Evolutionary conservation across 2,329 filamentous ascomycete species (phyloP).

Genomic region (Calonectria pseudoreteaudii): DNA sequence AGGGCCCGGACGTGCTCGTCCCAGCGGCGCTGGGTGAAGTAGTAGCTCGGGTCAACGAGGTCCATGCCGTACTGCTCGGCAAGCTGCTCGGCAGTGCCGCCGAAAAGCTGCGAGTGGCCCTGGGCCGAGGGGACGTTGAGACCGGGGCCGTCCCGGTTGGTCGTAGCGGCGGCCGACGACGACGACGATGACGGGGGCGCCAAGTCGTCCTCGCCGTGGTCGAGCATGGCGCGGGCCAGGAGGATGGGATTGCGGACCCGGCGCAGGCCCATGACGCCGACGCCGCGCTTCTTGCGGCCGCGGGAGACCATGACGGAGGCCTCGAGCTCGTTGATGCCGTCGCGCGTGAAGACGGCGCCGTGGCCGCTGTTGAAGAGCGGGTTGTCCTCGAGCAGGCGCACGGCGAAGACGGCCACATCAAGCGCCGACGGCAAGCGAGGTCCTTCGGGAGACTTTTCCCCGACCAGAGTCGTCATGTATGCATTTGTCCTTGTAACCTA

Average conservation of each 20-base stretch:
- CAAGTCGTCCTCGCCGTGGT: constrained; percentile 73
- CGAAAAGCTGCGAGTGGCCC: constrained; percentile 78
- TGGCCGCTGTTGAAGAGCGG: constrained; percentile 86
- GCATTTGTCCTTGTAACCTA: constrained; percentile 58
- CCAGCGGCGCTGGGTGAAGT: constrained; percentile 83
- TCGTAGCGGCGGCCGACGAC: constrained; percentile 3
- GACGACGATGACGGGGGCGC: constrained; percentile 44
- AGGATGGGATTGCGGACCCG: constrained; percentile 84
- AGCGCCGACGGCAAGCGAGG: constrained; percentile 68
- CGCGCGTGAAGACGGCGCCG: constrained; percentile 87
- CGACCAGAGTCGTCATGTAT: constrained; percentile 57
- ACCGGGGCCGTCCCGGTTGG: not conserved
- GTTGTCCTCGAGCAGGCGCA: constrained; percentile 81
- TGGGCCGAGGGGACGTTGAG: constrained; percentile 68
- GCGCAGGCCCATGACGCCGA: constrained; percentile 79
- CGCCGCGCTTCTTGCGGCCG: constrained; percentile 79
- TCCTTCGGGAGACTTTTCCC: constrained; percentile 21
- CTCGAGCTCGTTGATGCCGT: constrained; percentile 87
- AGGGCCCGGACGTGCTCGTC: constrained; percentile 77
- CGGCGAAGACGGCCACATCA: constrained; percentile 80
- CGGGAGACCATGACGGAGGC: constrained; percentile 87
- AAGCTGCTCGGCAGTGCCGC: constrained; percentile 75
- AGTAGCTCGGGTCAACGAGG: constrained; percentile 77
- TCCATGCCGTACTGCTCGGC: constrained; percentile 77
- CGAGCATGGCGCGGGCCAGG: constrained; percentile 77